phyloP scores from a whole-genome alignment of 2,329 filamentous ascomycete species.

The Pseudogymnoascus sp. region DNA sequence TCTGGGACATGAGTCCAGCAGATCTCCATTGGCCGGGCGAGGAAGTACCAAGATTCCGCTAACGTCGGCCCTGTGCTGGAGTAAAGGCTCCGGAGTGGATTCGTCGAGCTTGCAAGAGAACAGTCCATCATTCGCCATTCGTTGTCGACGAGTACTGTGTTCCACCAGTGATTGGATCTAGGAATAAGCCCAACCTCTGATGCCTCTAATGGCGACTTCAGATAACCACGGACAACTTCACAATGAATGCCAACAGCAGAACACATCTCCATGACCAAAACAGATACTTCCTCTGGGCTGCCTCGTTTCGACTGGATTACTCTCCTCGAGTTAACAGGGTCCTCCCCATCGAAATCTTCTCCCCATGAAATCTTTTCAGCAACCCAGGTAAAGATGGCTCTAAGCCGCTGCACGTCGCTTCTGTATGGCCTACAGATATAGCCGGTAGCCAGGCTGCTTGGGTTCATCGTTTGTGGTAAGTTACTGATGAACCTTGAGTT shows the following conservation, averaged over 20 bases:
- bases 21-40: conserved; percentile 77
- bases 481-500: conserved; percentile 84
- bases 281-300: conserved; percentile 82
- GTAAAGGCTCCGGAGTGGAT: conserved; percentile 71
- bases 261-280: conserved; percentile 90
- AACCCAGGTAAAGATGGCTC: conserved; percentile 96
- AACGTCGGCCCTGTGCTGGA: conserved; percentile 60
- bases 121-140: conserved; percentile 97
- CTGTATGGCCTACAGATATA: conserved; percentile 92
- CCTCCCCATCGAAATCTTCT: conserved; percentile 77
- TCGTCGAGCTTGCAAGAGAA: conserved; percentile 82
- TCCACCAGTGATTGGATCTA: conserved; percentile 97
- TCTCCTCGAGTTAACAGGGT: conserved; percentile 63
- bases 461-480: conserved; percentile 73
- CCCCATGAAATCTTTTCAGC: conserved; percentile 95
- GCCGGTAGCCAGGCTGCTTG: conserved; percentile 74
- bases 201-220: conserved; percentile 81
- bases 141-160: conserved; percentile 82
- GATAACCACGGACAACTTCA: conserved; percentile 79
- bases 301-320: conserved; percentile 79
- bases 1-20: conserved; percentile 96
- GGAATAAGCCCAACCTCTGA: conserved; percentile 74
- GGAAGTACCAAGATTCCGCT: conserved; percentile 89
- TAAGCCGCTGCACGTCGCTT: conserved; percentile 83
- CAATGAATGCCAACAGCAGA: conserved; percentile 77